Percentiles rank a stretch among this genome's conserved stretches.
Evolutionary conservation across 208 protist genomes (phyloP).

Genomic region (Leishmania braziliensis): DNA sequence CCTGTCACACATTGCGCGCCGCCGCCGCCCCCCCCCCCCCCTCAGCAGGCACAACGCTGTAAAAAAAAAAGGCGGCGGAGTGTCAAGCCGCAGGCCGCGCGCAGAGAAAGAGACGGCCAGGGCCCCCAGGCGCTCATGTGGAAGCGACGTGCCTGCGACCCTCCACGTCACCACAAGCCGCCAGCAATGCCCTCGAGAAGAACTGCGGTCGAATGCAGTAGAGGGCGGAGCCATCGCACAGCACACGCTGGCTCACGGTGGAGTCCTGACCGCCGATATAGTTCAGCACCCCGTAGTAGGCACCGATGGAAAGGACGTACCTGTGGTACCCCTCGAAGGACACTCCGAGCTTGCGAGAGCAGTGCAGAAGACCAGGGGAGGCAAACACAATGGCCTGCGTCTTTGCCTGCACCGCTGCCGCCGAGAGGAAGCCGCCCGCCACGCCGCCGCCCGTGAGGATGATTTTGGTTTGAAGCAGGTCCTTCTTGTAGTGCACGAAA

Average conservation of each 20-base stretch:
- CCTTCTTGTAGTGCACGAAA: slow-evolving; percentile 27
- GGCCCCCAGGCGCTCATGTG: not conserved
- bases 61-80: not conserved
- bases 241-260: slow-evolving; percentile 47
- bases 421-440: slow-evolving; percentile 52
- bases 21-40: not conserved
- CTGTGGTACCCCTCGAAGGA: slow-evolving; percentile 43
- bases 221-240: slow-evolving; percentile 33
- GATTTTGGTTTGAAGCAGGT: slow-evolving; percentile 21
- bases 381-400: slow-evolving; percentile 57
- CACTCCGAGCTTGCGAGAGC: slow-evolving; percentile 36
- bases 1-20: not conserved
- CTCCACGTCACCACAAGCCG: slow-evolving; percentile 34
- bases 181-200: slow-evolving; percentile 40
- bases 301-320: slow-evolving; percentile 56
- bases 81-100: not conserved
- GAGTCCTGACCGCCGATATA: slow-evolving; percentile 63
- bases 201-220: slow-evolving; percentile 48
- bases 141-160: slow-evolving; percentile 25
- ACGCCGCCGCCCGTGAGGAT: slow-evolving; percentile 53
- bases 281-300: slow-evolving; percentile 46
- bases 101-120: too few relatives aligned
- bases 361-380: slow-evolving; percentile 61
- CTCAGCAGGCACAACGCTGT: not conserved
- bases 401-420: slow-evolving; percentile 34